These are phyloP conservation scores for Daldinia sp. DNA, from an alignment of 2,329 filamentous ascomycete species.

Conservation along the genomic window DNA sequence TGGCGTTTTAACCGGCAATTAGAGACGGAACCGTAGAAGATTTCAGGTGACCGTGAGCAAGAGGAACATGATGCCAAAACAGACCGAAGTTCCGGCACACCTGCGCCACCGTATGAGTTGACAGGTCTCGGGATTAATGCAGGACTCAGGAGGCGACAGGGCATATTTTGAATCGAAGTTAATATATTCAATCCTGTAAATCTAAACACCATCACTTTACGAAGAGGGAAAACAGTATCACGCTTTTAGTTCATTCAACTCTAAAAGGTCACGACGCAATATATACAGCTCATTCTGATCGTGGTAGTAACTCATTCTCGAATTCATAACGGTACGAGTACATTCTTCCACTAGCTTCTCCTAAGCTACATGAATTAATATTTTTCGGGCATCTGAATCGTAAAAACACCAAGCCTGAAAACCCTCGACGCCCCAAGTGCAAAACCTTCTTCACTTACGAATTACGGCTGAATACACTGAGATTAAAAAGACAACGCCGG, in stretches of 20 bases:
- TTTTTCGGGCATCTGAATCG: slow-evolving; percentile 18
- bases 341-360: slow-evolving; percentile 12
- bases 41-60: not conserved
- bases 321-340: slow-evolving; percentile 16
- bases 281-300: not conserved
- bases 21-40: not conserved
- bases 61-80: slow-evolving; percentile 5
- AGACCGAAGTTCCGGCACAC: not conserved
- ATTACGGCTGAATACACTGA: slow-evolving; percentile 6
- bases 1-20: not conserved
- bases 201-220: not conserved
- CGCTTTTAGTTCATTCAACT: not conserved
- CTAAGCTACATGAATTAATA: slow-evolving; percentile 12
- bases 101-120: slow-evolving; percentile 10
- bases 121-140: not conserved
- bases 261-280: not conserved
- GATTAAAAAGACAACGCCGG: slow-evolving; percentile 42
- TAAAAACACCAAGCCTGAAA: slow-evolving; percentile 18
- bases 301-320: not conserved
- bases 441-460: slow-evolving; percentile 19
- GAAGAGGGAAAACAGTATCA: not conserved
- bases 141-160: too few relatives aligned
- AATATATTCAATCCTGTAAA: not conserved
- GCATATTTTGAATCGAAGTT: not conserved
- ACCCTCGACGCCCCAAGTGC: slow-evolving; percentile 29